phyloP scores from a whole-genome alignment of 306 rosid species.

The Dryas octopetala region DNA sequence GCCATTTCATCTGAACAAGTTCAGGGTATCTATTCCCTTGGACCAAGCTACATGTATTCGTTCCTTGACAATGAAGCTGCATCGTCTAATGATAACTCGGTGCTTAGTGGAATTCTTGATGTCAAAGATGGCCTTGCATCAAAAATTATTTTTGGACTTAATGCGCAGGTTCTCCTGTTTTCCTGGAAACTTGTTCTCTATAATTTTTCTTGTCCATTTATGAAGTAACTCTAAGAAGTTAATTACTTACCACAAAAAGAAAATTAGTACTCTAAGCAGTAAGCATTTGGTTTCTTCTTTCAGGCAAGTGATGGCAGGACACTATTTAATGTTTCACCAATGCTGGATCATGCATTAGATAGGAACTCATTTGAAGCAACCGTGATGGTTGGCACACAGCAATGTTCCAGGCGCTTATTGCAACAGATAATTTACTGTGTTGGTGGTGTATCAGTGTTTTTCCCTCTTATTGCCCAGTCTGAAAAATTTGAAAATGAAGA shows the following conservation, averaged over 20 bases:
- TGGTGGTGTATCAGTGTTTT: conserved; percentile 94
- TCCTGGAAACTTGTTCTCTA: not conserved
- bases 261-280: conserved; percentile 13
- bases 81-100: conserved; percentile 58
- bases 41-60: conserved; percentile 97
- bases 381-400: conserved; percentile 81
- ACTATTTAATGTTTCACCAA: conserved; percentile 86
- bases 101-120: conserved; percentile 81
- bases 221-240: not conserved
- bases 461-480: conserved; percentile 82
- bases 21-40: conserved; percentile 80
- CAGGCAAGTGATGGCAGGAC: conserved; percentile 91
- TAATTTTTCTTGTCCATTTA: not conserved
- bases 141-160: conserved; percentile 83
- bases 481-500: conserved; percentile 60
- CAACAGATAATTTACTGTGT: conserved; percentile 95
- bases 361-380: conserved; percentile 78
- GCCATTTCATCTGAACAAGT: conserved; percentile 90
- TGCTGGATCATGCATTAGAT: conserved; percentile 56
- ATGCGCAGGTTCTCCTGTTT: conserved; percentile 75
- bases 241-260: not conserved
- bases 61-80: conserved; percentile 87
- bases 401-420: conserved; percentile 88
- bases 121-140: conserved; percentile 86
- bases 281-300: conserved; percentile 31